Base-by-base conservation (phyloP, 1,139 yeast species). In the Diutina ranongensis region DNA sequence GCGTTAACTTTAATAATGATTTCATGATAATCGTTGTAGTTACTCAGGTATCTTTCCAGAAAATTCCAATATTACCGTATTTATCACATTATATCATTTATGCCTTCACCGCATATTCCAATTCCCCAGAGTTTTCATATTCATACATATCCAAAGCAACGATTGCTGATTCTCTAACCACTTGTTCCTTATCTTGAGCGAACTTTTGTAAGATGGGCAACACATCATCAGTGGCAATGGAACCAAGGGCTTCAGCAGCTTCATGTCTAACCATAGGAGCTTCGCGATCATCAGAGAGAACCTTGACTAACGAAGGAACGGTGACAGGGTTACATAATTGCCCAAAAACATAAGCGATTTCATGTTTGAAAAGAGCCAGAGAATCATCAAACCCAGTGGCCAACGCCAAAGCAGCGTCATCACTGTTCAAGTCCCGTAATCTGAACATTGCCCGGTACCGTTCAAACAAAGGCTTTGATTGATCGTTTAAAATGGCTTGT, bases 191-290 rank as follows among this genome's bases (percentile, higher is more conserved):
- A 61, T 94, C 98, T 55, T 78, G 71, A 56, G 89, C 74, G 63
- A 84, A 85, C 41, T 80, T 71, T 60, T 84, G 76, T 58, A 94
- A 76, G 35, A 92, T 82, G 16, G 97, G 97, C 54, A 89, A 73
- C 45, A 92, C 95, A 49, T 89, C 97, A 56, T 86, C 95, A n/a
- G 97, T 86, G 22, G 96, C 97, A 61, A 94, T 92, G 27, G 95
- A 78, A 21, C 98, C 98, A 55, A 94, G 74, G 27, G 98, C 98
- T 67, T 94, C 99, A 28, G 98, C 98, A 48, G 98, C 98, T 67
- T 94, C 99, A 61, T 94, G 99, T 68, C 99, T 83, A 33, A 94
- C 98, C 98, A 94, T 94, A 50, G 94, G 95, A 44, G 94, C 97
- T 68, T 94, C 96, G 16, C 65, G 60, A 48, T 73, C 77, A 61